A percentile compares a stretch with the other conserved stretches of the same genome.
These are phyloP conservation scores for Pseudogymnoascus sp. DNA, from an alignment of 2,329 filamentous ascomycete genomes.

Conservation along the genomic window DNA sequence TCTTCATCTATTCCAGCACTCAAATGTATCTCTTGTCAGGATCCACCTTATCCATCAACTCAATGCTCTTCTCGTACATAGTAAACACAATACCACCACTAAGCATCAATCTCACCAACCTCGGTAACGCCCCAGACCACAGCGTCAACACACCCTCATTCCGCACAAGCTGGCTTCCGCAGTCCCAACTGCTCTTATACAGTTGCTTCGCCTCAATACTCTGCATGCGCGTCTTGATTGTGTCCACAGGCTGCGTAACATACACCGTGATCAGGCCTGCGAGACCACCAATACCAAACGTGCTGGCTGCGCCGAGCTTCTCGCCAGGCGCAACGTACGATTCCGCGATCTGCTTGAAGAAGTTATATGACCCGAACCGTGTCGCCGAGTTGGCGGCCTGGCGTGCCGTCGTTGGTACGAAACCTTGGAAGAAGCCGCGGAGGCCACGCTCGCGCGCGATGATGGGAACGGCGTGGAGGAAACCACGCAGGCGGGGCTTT, in stretches of 20 bases:
- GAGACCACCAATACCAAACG: constrained; percentile 83
- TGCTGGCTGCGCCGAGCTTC: constrained; percentile 80
- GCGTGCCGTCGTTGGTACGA: constrained; percentile 87
- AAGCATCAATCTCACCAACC: constrained; percentile 75
- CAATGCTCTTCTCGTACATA: constrained; percentile 97
- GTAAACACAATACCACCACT: constrained; percentile 97
- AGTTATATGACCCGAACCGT: constrained; percentile 85
- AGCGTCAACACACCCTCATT: constrained; percentile 86
- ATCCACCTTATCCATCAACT: constrained; percentile 71
- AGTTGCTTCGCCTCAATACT: constrained; percentile 73
- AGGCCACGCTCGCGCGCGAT: constrained; percentile 85
- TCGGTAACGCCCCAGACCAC: constrained; percentile 87
- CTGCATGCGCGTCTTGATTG: constrained; percentile 97
- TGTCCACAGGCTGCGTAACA: constrained; percentile 71
- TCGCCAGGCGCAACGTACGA: constrained; percentile 90
- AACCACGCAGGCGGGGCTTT: constrained; percentile 82
- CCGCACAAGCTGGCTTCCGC: constrained; percentile 74
- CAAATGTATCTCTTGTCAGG: constrained; percentile 78
- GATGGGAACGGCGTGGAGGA: constrained; percentile 80
- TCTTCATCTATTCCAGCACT: constrained; percentile 13
- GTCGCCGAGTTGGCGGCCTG: constrained; percentile 93
- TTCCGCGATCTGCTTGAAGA: constrained; percentile 82
- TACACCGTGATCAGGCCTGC: constrained; percentile 89
- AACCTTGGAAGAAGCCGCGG: constrained; percentile 92
- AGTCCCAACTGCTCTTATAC: constrained; percentile 85